Percentiles rank a stretch among this genome's conserved stretches.
Conservation (phyloP, 345 rosid species). For the Lenwebbia sp. region DNA sequence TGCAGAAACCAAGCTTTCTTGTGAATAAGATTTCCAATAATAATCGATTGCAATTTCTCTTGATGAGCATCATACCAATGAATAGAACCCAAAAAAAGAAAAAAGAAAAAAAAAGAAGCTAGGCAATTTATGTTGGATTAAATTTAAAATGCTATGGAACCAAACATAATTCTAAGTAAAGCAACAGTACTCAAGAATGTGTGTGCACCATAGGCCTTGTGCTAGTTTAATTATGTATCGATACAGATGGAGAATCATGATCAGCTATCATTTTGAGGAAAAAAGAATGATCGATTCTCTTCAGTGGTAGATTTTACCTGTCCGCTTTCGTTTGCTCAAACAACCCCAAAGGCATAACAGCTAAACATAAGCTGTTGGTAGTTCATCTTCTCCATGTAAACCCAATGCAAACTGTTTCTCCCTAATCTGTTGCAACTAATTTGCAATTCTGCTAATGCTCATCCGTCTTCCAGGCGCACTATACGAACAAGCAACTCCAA, state of each 20-base stretch:
- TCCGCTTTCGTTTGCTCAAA: not conserved
- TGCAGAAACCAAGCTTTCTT: not conserved
- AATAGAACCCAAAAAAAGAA: not conserved
- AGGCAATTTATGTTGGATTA: not conserved
- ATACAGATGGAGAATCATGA: not conserved
- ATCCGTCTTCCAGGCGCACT: not conserved
- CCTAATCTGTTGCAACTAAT: not conserved
- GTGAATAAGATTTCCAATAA: not conserved
- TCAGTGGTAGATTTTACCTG: not conserved
- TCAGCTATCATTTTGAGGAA: not conserved
- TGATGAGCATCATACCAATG: not conserved
- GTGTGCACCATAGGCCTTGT: not conserved
- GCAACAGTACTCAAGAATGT: not conserved
- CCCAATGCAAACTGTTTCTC: not conserved
- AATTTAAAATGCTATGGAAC: not conserved
- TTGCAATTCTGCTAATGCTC: not conserved
- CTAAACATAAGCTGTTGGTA: not conserved
- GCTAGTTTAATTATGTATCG: not conserved
- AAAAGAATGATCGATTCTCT: not conserved
- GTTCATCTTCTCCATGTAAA: not conserved
- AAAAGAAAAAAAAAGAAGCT: not conserved
- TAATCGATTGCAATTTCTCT: not conserved
- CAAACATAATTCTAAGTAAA: not conserved
- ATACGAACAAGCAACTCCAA: not conserved
- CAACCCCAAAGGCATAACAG: not conserved